Conservation (phyloP, 164 flowering plant genomes). For the Chimonanthus salicifolius region DNA sequence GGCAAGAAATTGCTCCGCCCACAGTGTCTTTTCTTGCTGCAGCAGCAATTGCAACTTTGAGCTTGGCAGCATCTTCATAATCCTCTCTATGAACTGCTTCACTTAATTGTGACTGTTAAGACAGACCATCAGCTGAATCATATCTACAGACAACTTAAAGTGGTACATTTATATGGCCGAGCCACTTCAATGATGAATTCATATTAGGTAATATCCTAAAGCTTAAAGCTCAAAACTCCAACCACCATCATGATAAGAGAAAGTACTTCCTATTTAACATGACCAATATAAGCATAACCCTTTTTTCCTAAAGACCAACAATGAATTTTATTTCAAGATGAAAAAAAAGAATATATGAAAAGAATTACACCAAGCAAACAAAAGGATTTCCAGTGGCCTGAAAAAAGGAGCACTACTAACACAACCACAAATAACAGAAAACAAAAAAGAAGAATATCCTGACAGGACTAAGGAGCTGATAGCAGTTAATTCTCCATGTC, state of each 20-base stretch:
- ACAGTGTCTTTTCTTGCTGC: constrained; percentile 71
- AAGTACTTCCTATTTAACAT: neutral
- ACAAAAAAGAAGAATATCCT: too few relatives aligned
- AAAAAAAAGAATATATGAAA: too few relatives aligned
- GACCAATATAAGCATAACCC: neutral
- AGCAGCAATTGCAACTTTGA: constrained; percentile 95
- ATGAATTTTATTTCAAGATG: too few relatives aligned
- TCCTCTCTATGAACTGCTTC: constrained; percentile 65
- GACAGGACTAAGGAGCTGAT: too few relatives aligned
- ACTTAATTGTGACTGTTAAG: constrained; percentile 63
- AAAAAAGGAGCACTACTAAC: too few relatives aligned
- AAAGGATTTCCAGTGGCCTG: too few relatives aligned
- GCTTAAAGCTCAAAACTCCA: neutral
- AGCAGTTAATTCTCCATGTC: too few relatives aligned
- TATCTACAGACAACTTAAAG: too few relatives aligned
- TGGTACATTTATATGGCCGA: neutral
- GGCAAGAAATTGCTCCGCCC: constrained; percentile 62
- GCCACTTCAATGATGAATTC: neutral
- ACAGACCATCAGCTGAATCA: neutral
- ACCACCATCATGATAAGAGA: neutral
- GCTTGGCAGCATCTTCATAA: constrained; percentile 78
- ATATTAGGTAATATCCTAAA: neutral
- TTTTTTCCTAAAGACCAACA: too few relatives aligned
- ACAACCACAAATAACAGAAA: too few relatives aligned
- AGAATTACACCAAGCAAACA: too few relatives aligned